Evolutionary conservation across 1,284 basidiomycete genomes (phyloP).

Genomic region (Binderoboletus segoi): DNA sequence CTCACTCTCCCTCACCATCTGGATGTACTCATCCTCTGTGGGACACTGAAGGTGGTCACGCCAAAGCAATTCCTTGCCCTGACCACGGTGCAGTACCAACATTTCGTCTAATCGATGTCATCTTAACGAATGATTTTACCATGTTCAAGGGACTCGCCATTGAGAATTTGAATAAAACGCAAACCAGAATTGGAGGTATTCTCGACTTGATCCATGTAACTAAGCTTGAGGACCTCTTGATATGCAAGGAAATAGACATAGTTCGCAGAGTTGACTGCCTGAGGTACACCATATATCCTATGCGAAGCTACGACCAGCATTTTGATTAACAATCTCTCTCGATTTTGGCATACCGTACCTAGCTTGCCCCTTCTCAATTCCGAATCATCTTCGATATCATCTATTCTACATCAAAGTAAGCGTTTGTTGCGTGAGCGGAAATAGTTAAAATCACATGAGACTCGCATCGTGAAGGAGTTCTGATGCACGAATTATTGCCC

Average conservation of each 20-base stretch:
- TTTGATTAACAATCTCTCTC: not conserved
- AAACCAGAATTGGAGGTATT: conserved; percentile 1
- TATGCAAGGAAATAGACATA: conserved; percentile 93
- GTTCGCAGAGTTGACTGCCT: conserved; percentile 84
- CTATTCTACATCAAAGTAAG: conserved; percentile 53
- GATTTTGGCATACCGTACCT: conserved; percentile 44
- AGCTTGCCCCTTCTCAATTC: conserved; percentile 75
- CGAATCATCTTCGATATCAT: conserved; percentile 84
- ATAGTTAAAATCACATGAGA: conserved; percentile 41
- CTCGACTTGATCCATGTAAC: conserved; percentile 9
- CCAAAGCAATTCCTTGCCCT: conserved; percentile 82
- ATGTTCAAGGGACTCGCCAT: conserved; percentile 45
- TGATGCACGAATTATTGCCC: conserved; percentile 77
- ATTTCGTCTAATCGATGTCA: conserved; percentile 58
- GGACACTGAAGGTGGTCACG: conserved; percentile 78
- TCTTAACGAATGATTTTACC: not conserved
- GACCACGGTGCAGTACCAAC: conserved; percentile 77
- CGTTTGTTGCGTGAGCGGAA: not conserved
- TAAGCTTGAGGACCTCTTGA: conserved; percentile 61
- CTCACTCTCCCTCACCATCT: conserved; percentile 84
- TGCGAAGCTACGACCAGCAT: conserved; percentile 59
- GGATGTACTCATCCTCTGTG: conserved; percentile 80
- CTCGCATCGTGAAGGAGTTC: conserved; percentile 94
- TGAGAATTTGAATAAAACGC: conserved; percentile 67
- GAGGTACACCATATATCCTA: conserved; percentile 79